These are phyloP conservation scores for Coffea humblotiana DNA, from an alignment of 305 asterid genomes.

Conservation along the genomic window DNA sequence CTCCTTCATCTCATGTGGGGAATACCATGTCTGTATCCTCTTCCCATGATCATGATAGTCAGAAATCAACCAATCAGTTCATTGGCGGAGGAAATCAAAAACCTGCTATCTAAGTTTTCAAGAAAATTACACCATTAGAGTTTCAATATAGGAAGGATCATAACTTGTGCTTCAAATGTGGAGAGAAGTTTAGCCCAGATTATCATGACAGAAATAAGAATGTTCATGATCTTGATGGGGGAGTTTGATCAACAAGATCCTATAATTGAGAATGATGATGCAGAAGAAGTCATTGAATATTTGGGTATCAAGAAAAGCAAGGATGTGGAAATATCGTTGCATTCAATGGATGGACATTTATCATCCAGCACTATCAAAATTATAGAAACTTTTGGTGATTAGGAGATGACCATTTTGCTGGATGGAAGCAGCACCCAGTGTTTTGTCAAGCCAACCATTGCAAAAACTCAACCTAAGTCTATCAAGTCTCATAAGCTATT, in stretches of 20 bases:
- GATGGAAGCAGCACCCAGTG: neutral
- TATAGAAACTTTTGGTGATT: rapidly evolving
- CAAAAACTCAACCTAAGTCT: rapidly evolving
- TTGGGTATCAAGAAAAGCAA: neutral
- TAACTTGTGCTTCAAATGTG: neutral
- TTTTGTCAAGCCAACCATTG: neutral
- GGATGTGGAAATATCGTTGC: neutral
- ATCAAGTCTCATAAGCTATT: too few relatives aligned
- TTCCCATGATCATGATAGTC: too few relatives aligned
- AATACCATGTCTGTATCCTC: too few relatives aligned
- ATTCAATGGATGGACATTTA: neutral
- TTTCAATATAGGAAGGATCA: neutral
- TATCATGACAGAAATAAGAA: too few relatives aligned
- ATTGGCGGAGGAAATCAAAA: neutral
- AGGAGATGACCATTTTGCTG: too few relatives aligned
- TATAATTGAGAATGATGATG: too few relatives aligned
- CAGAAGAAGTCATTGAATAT: neutral
- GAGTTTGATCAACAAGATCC: too few relatives aligned
- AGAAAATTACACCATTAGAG: neutral
- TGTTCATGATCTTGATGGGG: neutral
- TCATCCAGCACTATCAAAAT: neutral
- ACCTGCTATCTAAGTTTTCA: too few relatives aligned
- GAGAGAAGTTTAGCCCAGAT: neutral
- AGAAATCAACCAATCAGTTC: too few relatives aligned
- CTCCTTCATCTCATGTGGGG: too few relatives aligned